Base-by-base conservation (phyloP, 2,329 filamentous ascomycete species). In the Penicillium sp. region DNA sequence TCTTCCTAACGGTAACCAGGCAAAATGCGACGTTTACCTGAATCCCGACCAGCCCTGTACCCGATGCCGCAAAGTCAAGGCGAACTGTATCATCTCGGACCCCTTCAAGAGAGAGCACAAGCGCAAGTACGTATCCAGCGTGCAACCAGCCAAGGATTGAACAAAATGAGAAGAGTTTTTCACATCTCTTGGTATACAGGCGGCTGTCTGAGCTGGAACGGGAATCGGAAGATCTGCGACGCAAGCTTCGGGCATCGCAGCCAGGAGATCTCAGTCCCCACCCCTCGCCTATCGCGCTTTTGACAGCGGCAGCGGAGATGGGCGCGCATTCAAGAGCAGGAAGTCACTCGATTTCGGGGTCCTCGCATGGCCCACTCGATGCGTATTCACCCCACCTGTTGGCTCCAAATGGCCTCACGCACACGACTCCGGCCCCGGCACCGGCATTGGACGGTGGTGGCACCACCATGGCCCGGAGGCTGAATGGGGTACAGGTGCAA, bases 101-200 rank as follows among this genome's bases (percentile, higher is more conserved):
- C 74, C 73, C 4, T 79, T 79, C 67, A 77, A 73, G 44, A 66
- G 77, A 53, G 76, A 79, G 56, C 74, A 78, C 56, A 79, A 79
- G 59, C 74, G 77, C 50, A 72, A 73, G 73, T 76, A 64, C 24
- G 73, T 62, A 22, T 14, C 19, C 6, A 5, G n/a, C 19, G 18
- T 31, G 27, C 18, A 14, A 46, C 24, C 24, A n/a, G 43, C 24
- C 22, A 46, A 31, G 9, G 13, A 27, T 24, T 1, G 4, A 31
- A 31, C 14, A 14, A 11, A 11, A 46, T 13, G 14, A 31, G 14
- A 16, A 46, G n/a, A 46, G 4, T 2, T 31, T 4, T 13, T 22
- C 18, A 22, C 1, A 4, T 10, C 18, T 50, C 2, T 24, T 5
- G 4, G 9, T 11, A 14, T 16, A 10, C 27, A 78, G 76, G 61